phyloP scores from a whole-genome alignment of 805 yeast genomes.

The Clavispora santaluciae region DNA sequence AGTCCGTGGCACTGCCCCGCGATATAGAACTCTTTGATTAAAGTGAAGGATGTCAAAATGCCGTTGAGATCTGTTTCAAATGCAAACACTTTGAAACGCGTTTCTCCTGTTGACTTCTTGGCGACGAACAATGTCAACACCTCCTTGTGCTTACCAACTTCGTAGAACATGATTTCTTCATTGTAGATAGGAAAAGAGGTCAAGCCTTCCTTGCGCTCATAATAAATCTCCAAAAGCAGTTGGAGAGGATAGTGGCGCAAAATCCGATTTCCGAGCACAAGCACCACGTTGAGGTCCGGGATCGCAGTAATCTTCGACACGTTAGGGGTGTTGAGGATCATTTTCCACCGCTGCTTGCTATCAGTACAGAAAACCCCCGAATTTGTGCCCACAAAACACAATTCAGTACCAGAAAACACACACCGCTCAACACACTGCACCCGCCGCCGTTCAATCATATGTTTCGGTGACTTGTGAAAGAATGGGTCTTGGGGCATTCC shows the following conservation, averaged over 20 bases:
- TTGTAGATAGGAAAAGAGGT: constrained; percentile 48
- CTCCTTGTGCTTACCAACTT: constrained; percentile 64
- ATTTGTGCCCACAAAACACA: constrained; percentile 54
- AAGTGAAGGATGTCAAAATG: constrained; percentile 34
- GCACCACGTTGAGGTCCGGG: constrained; percentile 48
- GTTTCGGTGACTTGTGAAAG: neutral
- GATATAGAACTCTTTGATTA: constrained; percentile 42
- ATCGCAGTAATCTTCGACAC: constrained; percentile 61
- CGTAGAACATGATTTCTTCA: constrained; percentile 53
- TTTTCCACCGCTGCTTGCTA: constrained; percentile 49
- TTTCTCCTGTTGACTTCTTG: constrained; percentile 44
- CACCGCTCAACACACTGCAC: constrained; percentile 45
- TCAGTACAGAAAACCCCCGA: constrained; percentile 60
- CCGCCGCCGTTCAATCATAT: constrained; percentile 26
- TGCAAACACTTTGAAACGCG: constrained; percentile 52
- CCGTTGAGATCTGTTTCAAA: constrained; percentile 55
- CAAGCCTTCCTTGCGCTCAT: constrained; percentile 33
- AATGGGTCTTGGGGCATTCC: constrained; percentile 26
- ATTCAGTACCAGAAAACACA: constrained; percentile 39
- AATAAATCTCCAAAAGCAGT: constrained; percentile 55
- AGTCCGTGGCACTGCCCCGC: constrained; percentile 57
- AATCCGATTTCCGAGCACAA: constrained; percentile 54
- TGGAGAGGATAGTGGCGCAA: constrained; percentile 62
- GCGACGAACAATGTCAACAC: constrained; percentile 53
- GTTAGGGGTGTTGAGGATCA: constrained; percentile 47